Evolutionary conservation across 495 filamentous ascomycete species (phyloP), one percentile per base, ranked within the genome.

Genomic region (Diplogelasinospora grovesii): DNA sequence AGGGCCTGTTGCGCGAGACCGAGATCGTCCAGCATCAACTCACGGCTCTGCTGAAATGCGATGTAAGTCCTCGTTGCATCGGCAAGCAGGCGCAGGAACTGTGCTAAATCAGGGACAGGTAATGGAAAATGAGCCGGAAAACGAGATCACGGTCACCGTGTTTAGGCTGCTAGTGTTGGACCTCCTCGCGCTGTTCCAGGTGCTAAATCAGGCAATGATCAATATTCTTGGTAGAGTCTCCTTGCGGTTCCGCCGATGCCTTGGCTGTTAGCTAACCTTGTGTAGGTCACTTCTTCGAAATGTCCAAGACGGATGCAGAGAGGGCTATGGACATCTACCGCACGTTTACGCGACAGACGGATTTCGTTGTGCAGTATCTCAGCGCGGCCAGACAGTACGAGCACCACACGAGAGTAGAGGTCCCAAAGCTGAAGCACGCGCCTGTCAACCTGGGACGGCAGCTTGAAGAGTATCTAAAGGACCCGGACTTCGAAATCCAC

Each of bases 191-290:
- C 70, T 99, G 28, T 99, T 94, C 62, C 86, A 92, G 47, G 86
- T 94, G 24, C 82, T 96, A 71, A 99, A 99, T 50, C 89, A 97
- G 65, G 92, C 84, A 16, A 90, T 93, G 49, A 97, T 99, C 66
- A 99, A 94, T 62, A 86, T 99, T 43, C 74, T 99, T 38, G 87
- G 92, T 92, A 74, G 75, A 42, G 7, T 3, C 15, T 21, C 26
- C 31, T 20, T 5, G 32, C 21, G 0, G 23, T 20, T 7, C 10
- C 29, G 22, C 28, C 19, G 13, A n/a, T 8, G 19, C 7, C 9
- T n/a, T n/a, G n/a, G n/a, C n/a, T 20, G 31, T 30, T 52, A 35
- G 38, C 55, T 61, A 22, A 61, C 30, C 8, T 18, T 14, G 6
- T 30, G 16, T 40, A 95, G 89, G 94, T 48, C 89, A 93, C 57